Evolutionary conservation across 2,329 filamentous ascomycete genomes (phyloP), one percentile per base, ranked within the genome.

Genomic region (Cercospora sesami): DNA sequence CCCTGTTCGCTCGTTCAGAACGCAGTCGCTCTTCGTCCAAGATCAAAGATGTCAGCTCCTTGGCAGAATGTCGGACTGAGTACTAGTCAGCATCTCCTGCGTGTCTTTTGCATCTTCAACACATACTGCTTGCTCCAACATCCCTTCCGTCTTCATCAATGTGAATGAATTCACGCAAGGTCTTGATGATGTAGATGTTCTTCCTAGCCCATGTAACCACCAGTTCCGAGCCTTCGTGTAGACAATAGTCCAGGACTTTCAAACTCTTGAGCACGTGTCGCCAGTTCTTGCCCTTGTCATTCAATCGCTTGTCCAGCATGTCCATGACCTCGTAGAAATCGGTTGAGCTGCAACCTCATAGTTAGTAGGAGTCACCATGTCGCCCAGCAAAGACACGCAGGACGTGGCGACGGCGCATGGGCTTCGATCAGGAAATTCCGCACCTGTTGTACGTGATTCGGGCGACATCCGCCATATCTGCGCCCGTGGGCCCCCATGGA

Each of bases 301-400:
- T 99, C 77, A 99, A 84, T 74, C 95, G 91, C 85, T 98, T 98
- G 82, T 99, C 95, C 73, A 99, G 86, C 93, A 99, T 99, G 80
- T 99, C 95, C 90, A 99, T 97, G 76, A 99, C 97, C 80, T 99
- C 94, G 83, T 97, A 97, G 83, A 99, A 99, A 80, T 98, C 95
- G 81, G 91, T 94, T 39, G 93, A 94, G 78, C 94, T 96, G 75
- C 67, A 60, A 23, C 31, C 55, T 21, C 23, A 67, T 55, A 36
- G 55, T 59, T 23, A 59, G 55, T 4, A 55, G 4, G 23, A 30
- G 48, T 55, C 14, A 9, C 23, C 26, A 6, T 12, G 4, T 12
- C 16, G 21, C 18, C 48, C 12, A 14, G 5, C 48, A 16, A 48
- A 26, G 18, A 53, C 23, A 55, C 16, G 48, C 16, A 55, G 48